phyloP scores from a whole-genome alignment of 495 filamentous ascomycete species.

The Penicillium macrosclerotiorum region DNA sequence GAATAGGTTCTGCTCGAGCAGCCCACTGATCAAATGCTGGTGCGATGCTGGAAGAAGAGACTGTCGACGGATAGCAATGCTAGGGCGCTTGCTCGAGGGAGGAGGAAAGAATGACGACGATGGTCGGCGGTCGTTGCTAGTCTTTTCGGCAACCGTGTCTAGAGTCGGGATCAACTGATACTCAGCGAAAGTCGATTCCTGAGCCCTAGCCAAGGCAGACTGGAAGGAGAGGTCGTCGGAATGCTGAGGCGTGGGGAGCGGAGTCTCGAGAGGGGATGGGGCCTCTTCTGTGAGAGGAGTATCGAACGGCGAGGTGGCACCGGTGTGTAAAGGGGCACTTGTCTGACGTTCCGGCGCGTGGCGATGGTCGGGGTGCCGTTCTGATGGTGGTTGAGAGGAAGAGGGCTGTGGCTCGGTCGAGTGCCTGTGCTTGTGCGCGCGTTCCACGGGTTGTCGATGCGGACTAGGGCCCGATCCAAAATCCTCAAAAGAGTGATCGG shows the following conservation, averaged over 20 bases:
- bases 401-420: slow-evolving; percentile 7
- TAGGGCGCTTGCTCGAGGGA: slow-evolving; percentile 37
- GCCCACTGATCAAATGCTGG: slow-evolving; percentile 41
- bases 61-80: slow-evolving; percentile 45
- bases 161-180: slow-evolving; percentile 32
- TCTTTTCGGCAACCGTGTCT: slow-evolving; percentile 30
- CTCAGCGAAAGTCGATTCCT: slow-evolving; percentile 14
- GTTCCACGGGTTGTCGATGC: slow-evolving; percentile 9
- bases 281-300: slow-evolving; percentile 25
- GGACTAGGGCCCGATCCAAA: slow-evolving; percentile 4
- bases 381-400: slow-evolving; percentile 7
- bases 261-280: slow-evolving; percentile 20
- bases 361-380: slow-evolving; percentile 9
- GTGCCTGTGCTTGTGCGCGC: slow-evolving; percentile 4
- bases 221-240: slow-evolving; percentile 25
- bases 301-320: slow-evolving; percentile 17
- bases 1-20: slow-evolving; percentile 35
- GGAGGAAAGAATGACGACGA: slow-evolving; percentile 18
- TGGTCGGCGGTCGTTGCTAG: slow-evolving; percentile 15
- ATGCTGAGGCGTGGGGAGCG: slow-evolving; percentile 24
- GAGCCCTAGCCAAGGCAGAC: slow-evolving; percentile 12
- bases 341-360: slow-evolving; percentile 4
- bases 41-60: slow-evolving; percentile 49
- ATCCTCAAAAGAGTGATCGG: slow-evolving; percentile 12
- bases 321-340: slow-evolving; percentile 14